Conservation (phyloP, 1,284 basidiomycete species). For the Volvariella volvacea region DNA sequence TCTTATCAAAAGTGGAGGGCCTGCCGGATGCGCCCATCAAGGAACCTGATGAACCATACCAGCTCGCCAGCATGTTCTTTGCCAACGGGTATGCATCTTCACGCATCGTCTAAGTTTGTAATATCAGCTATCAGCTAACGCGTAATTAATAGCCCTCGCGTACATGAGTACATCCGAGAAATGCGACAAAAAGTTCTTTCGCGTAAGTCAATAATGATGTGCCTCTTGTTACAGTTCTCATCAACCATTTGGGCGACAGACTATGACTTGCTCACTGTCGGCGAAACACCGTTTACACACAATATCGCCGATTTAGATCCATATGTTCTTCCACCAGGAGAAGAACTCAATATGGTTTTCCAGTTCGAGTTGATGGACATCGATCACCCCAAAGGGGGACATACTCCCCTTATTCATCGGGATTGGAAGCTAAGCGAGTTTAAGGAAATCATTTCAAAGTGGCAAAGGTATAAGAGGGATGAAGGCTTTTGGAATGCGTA, state of each 20-base stretch:
- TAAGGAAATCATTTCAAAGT: conserved; percentile 48
- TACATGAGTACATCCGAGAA: conserved; percentile 66
- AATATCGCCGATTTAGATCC: conserved; percentile 40
- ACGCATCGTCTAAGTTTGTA: background rate
- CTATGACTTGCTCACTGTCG: conserved; percentile 58
- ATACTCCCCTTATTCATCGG: conserved; percentile 32
- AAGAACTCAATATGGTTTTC: conserved; percentile 67
- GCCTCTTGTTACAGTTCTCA: background rate
- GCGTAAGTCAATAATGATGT: conserved; percentile 27
- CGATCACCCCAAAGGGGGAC: conserved; percentile 32
- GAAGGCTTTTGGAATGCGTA: conserved; percentile 64
- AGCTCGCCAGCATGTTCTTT: conserved; percentile 49
- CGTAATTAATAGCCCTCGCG: conserved; percentile 36
- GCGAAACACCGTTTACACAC: conserved; percentile 58
- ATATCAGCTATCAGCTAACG: background rate
- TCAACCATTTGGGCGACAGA: conserved; percentile 23
- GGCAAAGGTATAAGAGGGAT: conserved; percentile 53
- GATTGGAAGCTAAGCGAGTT: conserved; percentile 53
- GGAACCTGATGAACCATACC: conserved; percentile 44
- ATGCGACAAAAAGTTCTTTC: conserved; percentile 57
- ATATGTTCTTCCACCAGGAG: conserved; percentile 55
- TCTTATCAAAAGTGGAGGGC: conserved; percentile 57
- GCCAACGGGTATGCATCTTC: conserved; percentile 46
- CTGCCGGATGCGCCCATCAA: conserved; percentile 60
- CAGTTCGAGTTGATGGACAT: conserved; percentile 60